Evolutionary conservation across 23 red algal genomes (phyloP), one percentile per base, ranked within the genome.

Genomic region (Gracilaria gracilis): DNA sequence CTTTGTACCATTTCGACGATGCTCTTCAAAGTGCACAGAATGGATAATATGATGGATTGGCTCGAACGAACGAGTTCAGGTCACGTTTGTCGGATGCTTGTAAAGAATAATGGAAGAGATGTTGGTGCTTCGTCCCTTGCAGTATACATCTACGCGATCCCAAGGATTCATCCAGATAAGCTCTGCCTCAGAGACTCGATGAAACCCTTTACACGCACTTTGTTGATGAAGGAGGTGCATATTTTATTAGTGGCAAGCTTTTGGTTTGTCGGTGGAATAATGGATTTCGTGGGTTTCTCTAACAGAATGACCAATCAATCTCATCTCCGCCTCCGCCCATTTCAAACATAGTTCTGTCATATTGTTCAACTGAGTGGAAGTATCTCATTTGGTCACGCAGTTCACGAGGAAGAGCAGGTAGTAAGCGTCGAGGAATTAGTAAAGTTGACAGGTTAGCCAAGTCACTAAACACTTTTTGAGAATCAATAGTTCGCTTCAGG

Each of bases 371-470:
- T 25, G 78, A 80, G 31, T 96, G 94, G 39, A 96, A 96, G 39
- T 95, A 99, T 67, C 88, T 95, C 77, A 96, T 90, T 42, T 96
- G 97, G 62, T 96, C 93, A 13, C 94, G 75, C 34, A 99, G 42
- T 67, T 88, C 77, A 23, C 86, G 53, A 23, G 97, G 97, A 24
- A 99, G 88, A 37, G 79, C 67, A 16, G 97, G 97, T 44, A 99
- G 81, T 42, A 99, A 80, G 17, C 97, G 85, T 44, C 61, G 81
- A 53, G 97, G 97, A 93, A 99, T 96, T 66, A 99, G 85, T 81
- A 99, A 91, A 33, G 97, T 96, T 78, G 94, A 93, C 61, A 99
- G 61, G 49, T 96, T 96, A 49, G 88, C 86, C 20, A 99, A 79
- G 58, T 99, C 97, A 13, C 58, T 88, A 75, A 99, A 99, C 42